A percentile compares a stretch with the other conserved stretches of the same genome.
Conservation (phyloP, 768 basidiomycete species). For the Serendipita sp. region DNA sequence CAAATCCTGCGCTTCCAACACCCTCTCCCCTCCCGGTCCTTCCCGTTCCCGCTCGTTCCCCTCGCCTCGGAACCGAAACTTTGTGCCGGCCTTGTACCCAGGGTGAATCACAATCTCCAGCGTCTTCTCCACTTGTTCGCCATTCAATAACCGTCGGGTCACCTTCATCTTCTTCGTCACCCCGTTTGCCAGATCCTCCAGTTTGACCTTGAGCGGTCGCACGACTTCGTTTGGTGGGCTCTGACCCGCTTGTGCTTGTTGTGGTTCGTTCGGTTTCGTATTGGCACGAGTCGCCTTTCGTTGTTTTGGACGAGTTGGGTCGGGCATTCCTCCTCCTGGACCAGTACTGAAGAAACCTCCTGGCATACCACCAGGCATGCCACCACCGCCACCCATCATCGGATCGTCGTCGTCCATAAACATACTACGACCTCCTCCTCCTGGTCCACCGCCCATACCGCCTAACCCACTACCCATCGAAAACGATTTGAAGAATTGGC, state of each 20-base stretch:
- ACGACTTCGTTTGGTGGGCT: constrained; percentile 34
- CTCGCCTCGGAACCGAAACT: constrained; percentile 42
- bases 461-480: constrained; percentile 27
- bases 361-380: constrained; percentile 13
- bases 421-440: constrained; percentile 14
- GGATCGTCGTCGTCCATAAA: constrained; percentile 27
- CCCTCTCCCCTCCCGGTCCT: too few relatives aligned
- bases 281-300: constrained; percentile 19
- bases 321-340: constrained; percentile 36
- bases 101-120: constrained; percentile 54
- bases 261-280: constrained; percentile 10
- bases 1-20: constrained; percentile 45
- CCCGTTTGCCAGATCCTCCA: constrained; percentile 78
- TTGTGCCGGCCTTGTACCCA: constrained; percentile 45
- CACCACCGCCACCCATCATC: background rate
- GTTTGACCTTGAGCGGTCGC: constrained; percentile 67
- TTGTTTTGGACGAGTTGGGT: constrained; percentile 16
- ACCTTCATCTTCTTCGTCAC: constrained; percentile 80
- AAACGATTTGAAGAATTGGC: constrained; percentile 40
- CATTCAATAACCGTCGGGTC: constrained; percentile 53
- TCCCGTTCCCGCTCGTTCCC: constrained; percentile 41
- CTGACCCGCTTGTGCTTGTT: constrained; percentile 18
- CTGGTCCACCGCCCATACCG: too few relatives aligned
- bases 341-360: constrained; percentile 26
- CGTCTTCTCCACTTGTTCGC: constrained; percentile 70